Evolutionary conservation across 1,139 yeast genomes (phyloP).

Genomic region (Saccharomyces hybrid): DNA sequence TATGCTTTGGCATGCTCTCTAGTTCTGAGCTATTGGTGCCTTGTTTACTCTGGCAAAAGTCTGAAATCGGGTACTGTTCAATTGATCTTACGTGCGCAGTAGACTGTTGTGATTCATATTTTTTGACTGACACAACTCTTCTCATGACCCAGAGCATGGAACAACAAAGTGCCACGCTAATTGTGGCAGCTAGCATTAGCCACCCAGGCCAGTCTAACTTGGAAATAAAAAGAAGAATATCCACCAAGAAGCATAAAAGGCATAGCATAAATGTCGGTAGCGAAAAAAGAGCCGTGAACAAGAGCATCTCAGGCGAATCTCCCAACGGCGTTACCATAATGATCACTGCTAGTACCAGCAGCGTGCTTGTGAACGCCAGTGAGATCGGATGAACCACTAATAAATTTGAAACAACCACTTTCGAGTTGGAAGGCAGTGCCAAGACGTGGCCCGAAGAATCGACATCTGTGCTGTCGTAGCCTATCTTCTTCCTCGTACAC

Average conservation of each 20-base stretch:
- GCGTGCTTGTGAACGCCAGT: conserved; percentile 46
- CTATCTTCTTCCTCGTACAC: conserved; percentile 41
- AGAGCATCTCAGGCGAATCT: conserved; percentile 24
- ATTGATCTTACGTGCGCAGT: conserved; percentile 7
- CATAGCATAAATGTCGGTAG: conserved; percentile 45
- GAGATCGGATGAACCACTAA: conserved; percentile 80
- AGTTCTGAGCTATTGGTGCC: neutral
- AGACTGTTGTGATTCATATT: conserved; percentile 20
- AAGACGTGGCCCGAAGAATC: conserved; percentile 28
- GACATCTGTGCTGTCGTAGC: conserved; percentile 27
- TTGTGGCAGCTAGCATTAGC: conserved; percentile 57
- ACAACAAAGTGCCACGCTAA: conserved; percentile 33
- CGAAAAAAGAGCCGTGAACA: conserved; percentile 31
- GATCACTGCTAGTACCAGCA: conserved; percentile 40
- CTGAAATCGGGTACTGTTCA: conserved; percentile 14
- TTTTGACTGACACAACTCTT: conserved; percentile 44
- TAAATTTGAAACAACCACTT: conserved; percentile 61
- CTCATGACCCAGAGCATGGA: conserved; percentile 35
- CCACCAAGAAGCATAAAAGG: conserved; percentile 46
- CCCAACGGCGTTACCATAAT: conserved; percentile 34
- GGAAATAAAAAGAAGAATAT: conserved; percentile 52
- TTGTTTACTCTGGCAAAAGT: neutral
- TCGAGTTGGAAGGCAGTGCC: conserved; percentile 48
- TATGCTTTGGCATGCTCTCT: neutral
- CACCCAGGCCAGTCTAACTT: conserved; percentile 60